These are phyloP conservation scores for Macrotyloma uniflorum DNA, from an alignment of 306 rosid species.

Conservation along the genomic window DNA sequence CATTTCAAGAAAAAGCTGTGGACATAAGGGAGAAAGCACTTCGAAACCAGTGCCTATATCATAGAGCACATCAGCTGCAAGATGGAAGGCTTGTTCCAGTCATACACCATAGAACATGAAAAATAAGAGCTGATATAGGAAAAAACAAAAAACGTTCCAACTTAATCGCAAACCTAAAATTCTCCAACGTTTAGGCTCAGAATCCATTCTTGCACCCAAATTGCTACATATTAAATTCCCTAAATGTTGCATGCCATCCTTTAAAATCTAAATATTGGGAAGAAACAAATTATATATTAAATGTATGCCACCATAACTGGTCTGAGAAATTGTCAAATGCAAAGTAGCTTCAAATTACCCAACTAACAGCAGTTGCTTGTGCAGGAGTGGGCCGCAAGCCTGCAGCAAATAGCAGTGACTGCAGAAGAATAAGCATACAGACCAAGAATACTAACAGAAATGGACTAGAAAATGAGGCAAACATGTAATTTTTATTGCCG, in stretches of 20 bases:
- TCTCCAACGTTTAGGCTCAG: conserved; percentile 96
- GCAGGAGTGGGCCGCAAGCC: conserved; percentile 96
- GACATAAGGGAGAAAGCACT: conserved; percentile 95
- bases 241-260: conserved; percentile 98
- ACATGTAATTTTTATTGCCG: not conserved
- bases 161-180: conserved; percentile 64
- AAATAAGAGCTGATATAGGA: not conserved
- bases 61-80: conserved; percentile 83
- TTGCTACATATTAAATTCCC: conserved; percentile 92
- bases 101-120: conserved; percentile 33
- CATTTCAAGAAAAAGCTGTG: conserved; percentile 91
- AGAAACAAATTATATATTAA: conserved; percentile 13
- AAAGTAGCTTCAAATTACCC: conserved; percentile 67
- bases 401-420: conserved; percentile 99
- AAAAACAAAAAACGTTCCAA: not conserved
- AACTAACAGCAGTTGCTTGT: conserved; percentile 94
- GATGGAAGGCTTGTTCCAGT: conserved; percentile 32
- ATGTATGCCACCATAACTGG: conserved; percentile 17
- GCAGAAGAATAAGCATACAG: conserved; percentile 68
- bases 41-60: conserved; percentile 96
- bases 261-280: conserved; percentile 61
- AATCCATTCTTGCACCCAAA: conserved; percentile 94
- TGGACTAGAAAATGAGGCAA: conserved; percentile 16
- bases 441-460: conserved; percentile 32
- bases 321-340: conserved; percentile 12